phyloP scores from a whole-genome alignment of 257 asterid species.

The Vinca minor region DNA sequence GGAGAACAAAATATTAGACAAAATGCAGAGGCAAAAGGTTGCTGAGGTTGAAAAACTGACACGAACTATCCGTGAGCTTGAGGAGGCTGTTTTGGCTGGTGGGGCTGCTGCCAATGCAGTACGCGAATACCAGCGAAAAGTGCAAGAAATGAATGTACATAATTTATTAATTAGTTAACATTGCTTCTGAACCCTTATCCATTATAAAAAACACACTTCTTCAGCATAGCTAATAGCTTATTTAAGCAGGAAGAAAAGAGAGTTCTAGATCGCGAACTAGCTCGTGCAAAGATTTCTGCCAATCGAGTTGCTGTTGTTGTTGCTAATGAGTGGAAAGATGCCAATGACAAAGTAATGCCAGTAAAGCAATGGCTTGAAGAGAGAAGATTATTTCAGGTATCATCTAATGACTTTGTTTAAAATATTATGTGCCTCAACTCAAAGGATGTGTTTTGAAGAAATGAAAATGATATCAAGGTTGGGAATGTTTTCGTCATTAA shows the following conservation, averaged over 20 bases:
- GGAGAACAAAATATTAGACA: slow-evolving; percentile 83
- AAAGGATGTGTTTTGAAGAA: not conserved
- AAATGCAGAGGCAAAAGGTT: slow-evolving; percentile 81
- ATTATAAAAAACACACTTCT: not conserved
- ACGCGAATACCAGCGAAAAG: slow-evolving; percentile 71
- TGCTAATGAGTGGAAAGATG: slow-evolving; percentile 97
- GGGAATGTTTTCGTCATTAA: not conserved
- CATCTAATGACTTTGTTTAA: slow-evolving; percentile 13
- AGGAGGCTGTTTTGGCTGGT: slow-evolving; percentile 91
- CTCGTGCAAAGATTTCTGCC: slow-evolving; percentile 91
- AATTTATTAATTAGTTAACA: no score
- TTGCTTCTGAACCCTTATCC: no score
- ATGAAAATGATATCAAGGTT: not conserved
- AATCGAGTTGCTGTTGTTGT: slow-evolving; percentile 92
- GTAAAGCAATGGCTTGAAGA: slow-evolving; percentile 98
- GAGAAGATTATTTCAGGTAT: slow-evolving; percentile 86
- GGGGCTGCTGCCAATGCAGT: slow-evolving; percentile 96
- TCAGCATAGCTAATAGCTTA: slow-evolving; percentile 19
- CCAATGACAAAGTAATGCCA: slow-evolving; percentile 94
- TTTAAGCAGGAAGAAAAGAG: slow-evolving; percentile 77
- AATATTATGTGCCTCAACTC: not conserved
- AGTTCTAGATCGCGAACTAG: slow-evolving; percentile 80
- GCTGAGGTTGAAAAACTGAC: slow-evolving; percentile 83
- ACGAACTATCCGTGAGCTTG: slow-evolving; percentile 75
- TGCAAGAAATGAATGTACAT: slow-evolving; percentile 72